These are phyloP conservation scores for Didymella lethalis DNA, from an alignment of 2,329 filamentous ascomycete genomes.

Conservation along the genomic window DNA sequence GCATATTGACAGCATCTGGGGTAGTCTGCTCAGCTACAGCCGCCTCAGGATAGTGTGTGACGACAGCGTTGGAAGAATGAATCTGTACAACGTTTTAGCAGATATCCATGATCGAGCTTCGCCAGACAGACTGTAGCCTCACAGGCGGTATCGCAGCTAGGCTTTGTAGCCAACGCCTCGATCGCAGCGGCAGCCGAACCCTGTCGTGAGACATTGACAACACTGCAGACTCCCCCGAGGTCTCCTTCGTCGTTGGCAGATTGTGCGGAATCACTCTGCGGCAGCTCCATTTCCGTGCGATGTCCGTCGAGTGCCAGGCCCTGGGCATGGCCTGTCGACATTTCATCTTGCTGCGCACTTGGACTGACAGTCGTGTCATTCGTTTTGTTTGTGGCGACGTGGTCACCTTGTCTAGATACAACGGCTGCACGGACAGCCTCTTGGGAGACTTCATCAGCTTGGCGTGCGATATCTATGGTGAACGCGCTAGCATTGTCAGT, in stretches of 20 bases:
- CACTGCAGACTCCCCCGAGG: background rate
- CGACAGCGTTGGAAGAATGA: too few relatives aligned
- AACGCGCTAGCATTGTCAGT: background rate
- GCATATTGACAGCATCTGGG: background rate
- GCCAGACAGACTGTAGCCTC: constrained; percentile 7
- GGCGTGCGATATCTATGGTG: background rate
- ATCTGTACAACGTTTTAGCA: constrained; percentile 4
- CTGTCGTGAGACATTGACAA: background rate
- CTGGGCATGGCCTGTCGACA: background rate
- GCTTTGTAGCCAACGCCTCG: background rate
- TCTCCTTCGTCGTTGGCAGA: background rate
- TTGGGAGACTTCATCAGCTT: background rate
- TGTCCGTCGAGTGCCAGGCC: background rate
- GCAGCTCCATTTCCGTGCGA: too few relatives aligned
- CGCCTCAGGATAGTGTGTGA: background rate
- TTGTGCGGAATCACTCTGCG: background rate
- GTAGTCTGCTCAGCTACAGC: background rate
- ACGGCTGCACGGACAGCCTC: background rate
- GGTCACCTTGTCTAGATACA: background rate
- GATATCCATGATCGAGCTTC: background rate
- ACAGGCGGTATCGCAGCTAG: background rate
- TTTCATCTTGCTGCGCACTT: background rate
- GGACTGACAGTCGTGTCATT: background rate
- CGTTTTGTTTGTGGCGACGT: background rate
- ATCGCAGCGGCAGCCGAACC: background rate